A percentile compares a stretch with the other conserved stretches of the same genome.
Conservation (phyloP, 2,329 filamentous ascomycete species). For the Sporothrix schenckii region DNA sequence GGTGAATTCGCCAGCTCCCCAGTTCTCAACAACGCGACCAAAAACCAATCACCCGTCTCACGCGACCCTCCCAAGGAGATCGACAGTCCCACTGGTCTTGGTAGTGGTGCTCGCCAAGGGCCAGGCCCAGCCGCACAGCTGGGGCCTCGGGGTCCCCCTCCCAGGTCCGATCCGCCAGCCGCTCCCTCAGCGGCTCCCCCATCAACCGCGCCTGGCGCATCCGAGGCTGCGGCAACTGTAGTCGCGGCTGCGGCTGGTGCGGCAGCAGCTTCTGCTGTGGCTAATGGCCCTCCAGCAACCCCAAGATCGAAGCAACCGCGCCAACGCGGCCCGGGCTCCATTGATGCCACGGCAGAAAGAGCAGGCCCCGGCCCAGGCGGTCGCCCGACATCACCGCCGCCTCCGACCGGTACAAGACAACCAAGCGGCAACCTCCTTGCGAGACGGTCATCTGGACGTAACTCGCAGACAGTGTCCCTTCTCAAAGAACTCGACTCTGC, state of each 20-base stretch:
- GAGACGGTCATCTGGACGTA: conserved; percentile 62
- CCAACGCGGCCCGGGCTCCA: conserved; percentile 63
- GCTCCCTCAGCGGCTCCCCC: conserved; percentile 21
- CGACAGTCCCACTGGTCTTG: conserved; percentile 60
- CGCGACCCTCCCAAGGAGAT: conserved; percentile 48
- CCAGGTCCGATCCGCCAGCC: conserved; percentile 43
- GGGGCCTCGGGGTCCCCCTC: conserved; percentile 42
- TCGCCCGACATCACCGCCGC: conserved; percentile 59
- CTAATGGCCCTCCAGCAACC: conserved; percentile 21
- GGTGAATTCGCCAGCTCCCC: conserved; percentile 46
- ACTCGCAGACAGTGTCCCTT: conserved; percentile 71
- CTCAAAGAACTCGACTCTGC: conserved; percentile 84
- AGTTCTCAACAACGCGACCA: conserved; percentile 37
- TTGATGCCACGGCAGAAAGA: conserved; percentile 68
- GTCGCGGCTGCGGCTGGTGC: conserved; percentile 36
- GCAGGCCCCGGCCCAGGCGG: conserved; percentile 41
- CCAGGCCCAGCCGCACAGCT: conserved; percentile 39
- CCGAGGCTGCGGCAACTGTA: conserved; percentile 20
- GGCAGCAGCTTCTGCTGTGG: neutral
- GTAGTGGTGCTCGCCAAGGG: conserved; percentile 57
- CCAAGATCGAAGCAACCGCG: conserved; percentile 51
- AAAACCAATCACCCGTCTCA: conserved; percentile 50
- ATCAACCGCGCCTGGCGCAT: conserved; percentile 24
- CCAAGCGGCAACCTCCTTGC: conserved; percentile 58
- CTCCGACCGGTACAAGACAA: conserved; percentile 54